phyloP scores from a whole-genome alignment of 495 filamentous ascomycete genomes.

The Saxophila tyrrhenica region DNA sequence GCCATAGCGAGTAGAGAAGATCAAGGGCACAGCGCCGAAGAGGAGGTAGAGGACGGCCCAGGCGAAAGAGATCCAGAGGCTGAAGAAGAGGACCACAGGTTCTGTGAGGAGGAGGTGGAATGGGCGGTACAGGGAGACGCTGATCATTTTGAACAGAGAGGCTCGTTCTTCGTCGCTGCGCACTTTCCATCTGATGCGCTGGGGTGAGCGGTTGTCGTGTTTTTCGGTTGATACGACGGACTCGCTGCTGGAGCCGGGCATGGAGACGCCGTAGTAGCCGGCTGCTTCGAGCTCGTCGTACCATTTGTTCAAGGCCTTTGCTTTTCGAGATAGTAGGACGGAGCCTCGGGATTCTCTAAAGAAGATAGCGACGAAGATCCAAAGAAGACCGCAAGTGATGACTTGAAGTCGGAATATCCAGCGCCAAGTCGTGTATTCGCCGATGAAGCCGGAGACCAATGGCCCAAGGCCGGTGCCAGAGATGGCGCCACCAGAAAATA shows the following conservation, averaged over 20 bases:
- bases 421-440: slow-evolving; percentile 57
- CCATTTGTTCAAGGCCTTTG: slow-evolving; percentile 61
- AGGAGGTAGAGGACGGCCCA: slow-evolving; percentile 87
- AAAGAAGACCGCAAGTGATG: slow-evolving; percentile 53
- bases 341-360: slow-evolving; percentile 78
- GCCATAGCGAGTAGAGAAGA: slow-evolving; percentile 58
- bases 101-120: slow-evolving; percentile 84
- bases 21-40: slow-evolving; percentile 65
- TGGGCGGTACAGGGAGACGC: slow-evolving; percentile 63
- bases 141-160: slow-evolving; percentile 59
- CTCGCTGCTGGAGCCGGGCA: slow-evolving; percentile 15
- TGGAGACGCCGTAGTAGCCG: slow-evolving; percentile 54
- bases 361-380: slow-evolving; percentile 42
- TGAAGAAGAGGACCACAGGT: slow-evolving; percentile 91
- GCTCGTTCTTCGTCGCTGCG: slow-evolving; percentile 70
- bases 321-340: slow-evolving; percentile 71
- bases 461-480: slow-evolving; percentile 77
- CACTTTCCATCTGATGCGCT: slow-evolving; percentile 73
- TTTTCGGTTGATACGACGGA: slow-evolving; percentile 4
- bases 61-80: slow-evolving; percentile 76
- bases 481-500: slow-evolving; percentile 66
- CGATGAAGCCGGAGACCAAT: slow-evolving; percentile 59
- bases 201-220: slow-evolving; percentile 30
- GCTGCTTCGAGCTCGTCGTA: slow-evolving; percentile 59
- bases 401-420: slow-evolving; percentile 88